Conservation (phyloP, 495 filamentous ascomycete species). For the Podospora fimiseda region DNA sequence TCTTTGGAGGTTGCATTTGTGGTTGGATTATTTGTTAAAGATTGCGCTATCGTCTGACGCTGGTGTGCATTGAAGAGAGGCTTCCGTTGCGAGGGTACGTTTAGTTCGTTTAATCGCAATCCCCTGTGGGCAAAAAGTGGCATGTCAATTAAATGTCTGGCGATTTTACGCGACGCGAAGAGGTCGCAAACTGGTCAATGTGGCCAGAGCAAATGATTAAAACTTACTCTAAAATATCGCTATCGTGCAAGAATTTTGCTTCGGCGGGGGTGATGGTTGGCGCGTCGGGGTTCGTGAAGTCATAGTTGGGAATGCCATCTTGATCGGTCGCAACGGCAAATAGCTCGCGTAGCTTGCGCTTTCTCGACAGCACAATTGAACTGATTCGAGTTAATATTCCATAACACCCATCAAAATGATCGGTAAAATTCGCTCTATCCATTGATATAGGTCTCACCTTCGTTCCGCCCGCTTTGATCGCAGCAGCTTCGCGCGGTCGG, state of each 20-base stretch:
- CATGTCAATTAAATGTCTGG: conserved; percentile 5
- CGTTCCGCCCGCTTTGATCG: conserved; percentile 46
- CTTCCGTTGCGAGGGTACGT: conserved; percentile 54
- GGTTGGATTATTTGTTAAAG: conserved; percentile 11
- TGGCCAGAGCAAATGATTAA: neutral
- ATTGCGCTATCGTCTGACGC: conserved; percentile 9
- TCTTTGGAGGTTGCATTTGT: neutral
- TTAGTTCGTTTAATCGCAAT: conserved; percentile 62
- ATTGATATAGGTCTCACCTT: conserved; percentile 36
- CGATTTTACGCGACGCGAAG: conserved; percentile 10
- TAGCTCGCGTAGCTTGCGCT: conserved; percentile 77
- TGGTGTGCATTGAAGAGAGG: conserved; percentile 32
- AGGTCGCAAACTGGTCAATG: conserved; percentile 18
- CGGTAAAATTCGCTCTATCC: conserved; percentile 39
- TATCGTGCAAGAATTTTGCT: conserved; percentile 62
- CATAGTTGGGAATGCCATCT: conserved; percentile 38
- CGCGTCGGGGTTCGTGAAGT: conserved; percentile 40
- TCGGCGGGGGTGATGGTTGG: conserved; percentile 46
- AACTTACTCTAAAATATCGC: conserved; percentile 72
- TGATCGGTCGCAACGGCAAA: conserved; percentile 54
- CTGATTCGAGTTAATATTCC: conserved; percentile 44
- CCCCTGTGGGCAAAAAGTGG: conserved; percentile 47
- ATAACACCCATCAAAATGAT: conserved; percentile 37
- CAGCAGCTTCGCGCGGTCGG: conserved; percentile 50
- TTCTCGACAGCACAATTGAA: conserved; percentile 68